A percentile compares a stretch with the other conserved stretches of the same genome.
Evolutionary conservation across 2,329 filamentous ascomycete genomes (phyloP).

Genomic region (Exserohilum turcica): DNA sequence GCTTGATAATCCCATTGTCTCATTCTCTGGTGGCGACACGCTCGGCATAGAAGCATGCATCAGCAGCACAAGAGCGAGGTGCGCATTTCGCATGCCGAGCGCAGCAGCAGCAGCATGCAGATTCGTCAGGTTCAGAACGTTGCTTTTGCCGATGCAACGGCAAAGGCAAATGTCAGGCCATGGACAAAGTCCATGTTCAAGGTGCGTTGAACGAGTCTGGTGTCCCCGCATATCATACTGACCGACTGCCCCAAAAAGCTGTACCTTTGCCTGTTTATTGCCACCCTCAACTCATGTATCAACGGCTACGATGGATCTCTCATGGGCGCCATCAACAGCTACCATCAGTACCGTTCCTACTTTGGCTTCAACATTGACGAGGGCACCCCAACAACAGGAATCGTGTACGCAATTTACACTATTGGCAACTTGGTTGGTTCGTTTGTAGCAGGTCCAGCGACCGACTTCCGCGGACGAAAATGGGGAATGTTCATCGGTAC

Average conservation of each 20-base stretch:
- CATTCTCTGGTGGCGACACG: background rate
- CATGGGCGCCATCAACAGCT: slow-evolving; percentile 57
- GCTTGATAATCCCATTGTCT: background rate
- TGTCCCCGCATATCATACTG: background rate
- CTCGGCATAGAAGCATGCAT: slow-evolving; percentile 14
- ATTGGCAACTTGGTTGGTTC: slow-evolving; percentile 54
- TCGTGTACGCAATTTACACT: slow-evolving; percentile 57
- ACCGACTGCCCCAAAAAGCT: slow-evolving; percentile 34
- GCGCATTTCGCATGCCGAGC: slow-evolving; percentile 24
- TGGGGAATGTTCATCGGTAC: slow-evolving; percentile 63
- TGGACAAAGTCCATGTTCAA: slow-evolving; percentile 54
- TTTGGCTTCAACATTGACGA: slow-evolving; percentile 49
- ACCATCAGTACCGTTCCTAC: slow-evolving; percentile 52
- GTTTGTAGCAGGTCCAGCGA: slow-evolving; percentile 52
- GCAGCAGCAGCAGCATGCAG: slow-evolving; percentile 26
- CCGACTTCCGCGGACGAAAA: slow-evolving; percentile 49
- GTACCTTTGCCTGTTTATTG: slow-evolving; percentile 50
- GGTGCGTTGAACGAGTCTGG: slow-evolving; percentile 30
- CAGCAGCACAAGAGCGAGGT: slow-evolving; percentile 18
- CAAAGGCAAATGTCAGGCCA: slow-evolving; percentile 52
- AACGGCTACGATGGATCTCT: slow-evolving; percentile 58
- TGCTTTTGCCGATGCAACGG: slow-evolving; percentile 52
- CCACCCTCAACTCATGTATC: slow-evolving; percentile 53
- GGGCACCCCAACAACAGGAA: slow-evolving; percentile 53
- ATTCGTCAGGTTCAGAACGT: slow-evolving; percentile 49